Evolutionary conservation across 2,329 filamentous ascomycete species (phyloP).

Genomic region (Diaporthe sp.): DNA sequence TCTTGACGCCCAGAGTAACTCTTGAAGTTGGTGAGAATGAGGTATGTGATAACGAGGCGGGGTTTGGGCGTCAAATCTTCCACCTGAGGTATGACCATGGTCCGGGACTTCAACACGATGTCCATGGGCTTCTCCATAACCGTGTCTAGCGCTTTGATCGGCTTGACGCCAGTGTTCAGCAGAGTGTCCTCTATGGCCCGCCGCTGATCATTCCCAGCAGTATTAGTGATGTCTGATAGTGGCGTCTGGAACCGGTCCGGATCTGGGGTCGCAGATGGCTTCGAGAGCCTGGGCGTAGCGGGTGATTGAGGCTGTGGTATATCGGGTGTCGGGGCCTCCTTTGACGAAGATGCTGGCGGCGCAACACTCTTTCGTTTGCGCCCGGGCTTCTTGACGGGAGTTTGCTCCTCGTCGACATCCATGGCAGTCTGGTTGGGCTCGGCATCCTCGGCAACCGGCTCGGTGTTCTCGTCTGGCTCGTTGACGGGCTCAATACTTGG

Average conservation of each 20-base stretch:
- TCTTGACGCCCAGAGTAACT: slow-evolving; percentile 96
- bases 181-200: slow-evolving; percentile 62
- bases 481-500: slow-evolving; percentile 54
- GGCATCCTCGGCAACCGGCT: slow-evolving; percentile 45
- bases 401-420: slow-evolving; percentile 49
- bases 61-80: slow-evolving; percentile 84
- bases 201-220: slow-evolving; percentile 74
- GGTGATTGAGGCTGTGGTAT: slow-evolving; percentile 49
- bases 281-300: slow-evolving; percentile 60
- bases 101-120: slow-evolving; percentile 89
- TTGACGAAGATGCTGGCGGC: slow-evolving; percentile 51
- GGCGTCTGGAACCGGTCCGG: slow-evolving; percentile 69
- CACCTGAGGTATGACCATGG: slow-evolving; percentile 75
- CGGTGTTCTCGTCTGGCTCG: slow-evolving; percentile 1
- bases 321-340: slow-evolving; percentile 49
- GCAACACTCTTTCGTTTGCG: slow-evolving; percentile 77
- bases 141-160: slow-evolving; percentile 82
- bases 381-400: slow-evolving; percentile 62
- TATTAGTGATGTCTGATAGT: slow-evolving; percentile 80
- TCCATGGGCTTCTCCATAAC: slow-evolving; percentile 92
- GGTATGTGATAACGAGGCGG: slow-evolving; percentile 91
- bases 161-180: slow-evolving; percentile 69
- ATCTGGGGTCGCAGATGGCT: slow-evolving; percentile 69
- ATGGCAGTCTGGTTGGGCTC: slow-evolving; percentile 49
- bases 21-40: slow-evolving; percentile 97